Evolutionary conservation across 257 asterid genomes (phyloP), one percentile per base, ranked within the genome.

Genomic region (Solanum etuberosum): DNA sequence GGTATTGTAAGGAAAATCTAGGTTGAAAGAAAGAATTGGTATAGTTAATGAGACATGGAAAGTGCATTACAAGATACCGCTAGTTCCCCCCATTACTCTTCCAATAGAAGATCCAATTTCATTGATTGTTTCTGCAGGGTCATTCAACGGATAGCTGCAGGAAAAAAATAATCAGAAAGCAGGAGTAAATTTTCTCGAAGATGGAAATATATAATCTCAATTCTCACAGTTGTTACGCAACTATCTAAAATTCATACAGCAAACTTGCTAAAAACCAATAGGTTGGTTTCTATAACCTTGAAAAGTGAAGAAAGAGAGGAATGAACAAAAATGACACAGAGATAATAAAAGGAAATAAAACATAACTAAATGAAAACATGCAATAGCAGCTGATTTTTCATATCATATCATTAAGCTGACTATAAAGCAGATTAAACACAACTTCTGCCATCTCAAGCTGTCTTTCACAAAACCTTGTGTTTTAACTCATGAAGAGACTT

Each of bases 41-140:
- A 34, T 83, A n/a, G 48, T 46, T 61, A 63, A n/a, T 77, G 67
- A 85, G 83, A 63, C 14, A 71, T 40, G 78, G 88, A 31, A 86
- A 74, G 73, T 54, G 85, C 74, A 81, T 73, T 93, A 97, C 99
- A 97, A 88, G 93, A 97, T 91, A 76, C 99, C 99, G 85, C 99
- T 97, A 68, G 98, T 97, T 93, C 99, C 99, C 85, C 99, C 99
- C 99, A 97, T 97, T 90, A 93, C 98, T 93, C 96, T 94, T 91
- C 98, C 91, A 83, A 95, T 91, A 87, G 98, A 92, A 48, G 93
- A 88, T 90, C 97, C 99, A 68, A 96, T 94, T 91, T 94, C 98
- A 86, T 88, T 86, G 31, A 93, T 90, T 42, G 99, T 95, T 91
- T 95, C 99, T 25, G 98, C 96, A 67, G 98, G 94, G 91, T 97